These are phyloP conservation scores for Paracoccidioides brasiliensis DNA, from an alignment of 2,329 filamentous ascomycete species.

Conservation along the genomic window DNA sequence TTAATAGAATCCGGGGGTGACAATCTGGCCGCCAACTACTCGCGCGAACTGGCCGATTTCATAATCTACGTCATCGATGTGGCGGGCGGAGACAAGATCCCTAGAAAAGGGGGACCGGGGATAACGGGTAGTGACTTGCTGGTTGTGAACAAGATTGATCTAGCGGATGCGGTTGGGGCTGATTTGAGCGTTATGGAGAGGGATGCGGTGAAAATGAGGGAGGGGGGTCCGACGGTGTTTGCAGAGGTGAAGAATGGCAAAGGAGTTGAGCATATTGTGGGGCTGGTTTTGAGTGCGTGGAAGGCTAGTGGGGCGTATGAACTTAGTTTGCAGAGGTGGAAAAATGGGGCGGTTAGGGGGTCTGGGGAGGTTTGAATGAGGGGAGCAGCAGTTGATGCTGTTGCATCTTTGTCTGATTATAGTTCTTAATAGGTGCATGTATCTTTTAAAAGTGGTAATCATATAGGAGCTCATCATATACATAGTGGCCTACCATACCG, in stretches of 20 bases:
- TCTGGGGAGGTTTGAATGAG: constrained; percentile 20
- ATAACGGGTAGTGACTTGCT: constrained; percentile 93
- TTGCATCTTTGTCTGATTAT: background rate
- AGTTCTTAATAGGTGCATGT: background rate
- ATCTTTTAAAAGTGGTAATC: background rate
- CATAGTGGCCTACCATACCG: background rate
- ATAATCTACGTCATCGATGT: constrained; percentile 99
- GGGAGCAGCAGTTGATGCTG: background rate
- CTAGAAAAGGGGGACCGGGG: constrained; percentile 85
- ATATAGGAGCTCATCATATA: background rate
- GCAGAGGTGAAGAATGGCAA: constrained; percentile 92
- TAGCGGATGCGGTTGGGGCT: constrained; percentile 80
- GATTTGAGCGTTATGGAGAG: constrained; percentile 89
- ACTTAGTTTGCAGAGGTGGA: constrained; percentile 32
- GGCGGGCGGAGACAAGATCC: constrained; percentile 89
- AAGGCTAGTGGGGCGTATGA: constrained; percentile 65
- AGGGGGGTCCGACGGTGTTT: constrained; percentile 90
- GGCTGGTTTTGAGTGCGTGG: constrained; percentile 83
- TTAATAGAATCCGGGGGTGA: constrained; percentile 94
- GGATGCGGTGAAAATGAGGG: constrained; percentile 85
- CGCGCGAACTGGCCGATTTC: constrained; percentile 83
- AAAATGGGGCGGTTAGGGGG: constrained; percentile 25
- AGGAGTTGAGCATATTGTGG: constrained; percentile 73
- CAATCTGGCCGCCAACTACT: constrained; percentile 95
- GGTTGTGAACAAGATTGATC: constrained; percentile 93